Evolutionary conservation across 257 asterid species (phyloP), one percentile per base, ranked within the genome.

Genomic region (Primulina eburnea): DNA sequence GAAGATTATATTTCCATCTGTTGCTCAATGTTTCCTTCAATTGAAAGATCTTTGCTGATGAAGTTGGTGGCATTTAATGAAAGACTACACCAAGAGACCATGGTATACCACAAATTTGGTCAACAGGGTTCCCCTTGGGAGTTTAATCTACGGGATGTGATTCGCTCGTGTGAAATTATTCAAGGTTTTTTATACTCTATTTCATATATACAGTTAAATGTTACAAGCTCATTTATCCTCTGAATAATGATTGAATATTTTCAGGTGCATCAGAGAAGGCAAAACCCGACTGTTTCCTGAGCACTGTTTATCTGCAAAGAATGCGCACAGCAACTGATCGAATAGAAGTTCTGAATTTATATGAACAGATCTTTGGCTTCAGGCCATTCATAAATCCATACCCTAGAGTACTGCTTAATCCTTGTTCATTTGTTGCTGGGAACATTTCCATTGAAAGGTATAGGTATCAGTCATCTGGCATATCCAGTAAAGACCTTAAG

Each of bases 121-220:
- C 96, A 85, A 77, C 88, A 83, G 65, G 99, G 99, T 79, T 90
- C 96, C 76, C 99, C 99, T 26, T 93, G 99, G 99, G 99, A 93
- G 85, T 93, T 93, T 81, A 93, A 93, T 79, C 88, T 93, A 65
- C 95, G 99, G 8, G 99, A 93, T 74, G 95, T 93, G 78, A 79
- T 82, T 37, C 99, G 99, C 58, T 93, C 99, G 40, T 93, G 99
- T 66, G 86, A 93, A 80, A 84, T 93, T 77, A 93, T 93, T 58
- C 77, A 83, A 79, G 96, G 97, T 92, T 29, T 28, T 34, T 69
- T 10, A 60, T 47, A 65, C n/a, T 21, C 56, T 59, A 9, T 26
- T 81, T 55, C 60, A 7, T 65, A 33, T 38, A 67, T 70, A 37
- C 64, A 64, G 53, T 43, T 43, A 43, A 34, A 61, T 67, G 71